Base-by-base conservation (phyloP, 1,139 yeast species). In the Saccharomyces pastorianus region DNA sequence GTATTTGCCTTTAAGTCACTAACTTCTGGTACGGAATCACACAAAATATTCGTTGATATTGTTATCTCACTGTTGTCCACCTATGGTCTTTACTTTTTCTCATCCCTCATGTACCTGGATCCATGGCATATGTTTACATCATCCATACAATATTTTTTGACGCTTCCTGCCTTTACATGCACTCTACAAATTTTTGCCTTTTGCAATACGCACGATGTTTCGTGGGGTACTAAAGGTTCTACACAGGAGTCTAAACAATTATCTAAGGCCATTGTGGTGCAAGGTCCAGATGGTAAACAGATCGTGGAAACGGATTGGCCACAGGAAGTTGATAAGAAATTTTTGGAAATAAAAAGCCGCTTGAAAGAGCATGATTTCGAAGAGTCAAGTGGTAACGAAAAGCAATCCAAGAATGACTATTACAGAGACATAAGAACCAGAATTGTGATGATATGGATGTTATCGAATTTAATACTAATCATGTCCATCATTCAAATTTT, bases 171-270 rank as follows among this genome's bases (percentile, higher is more conserved):
- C 0, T 90, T 88, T 69, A 85, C 95, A 3, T 88, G 96, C 71
- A 86, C 96, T 0, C 75, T 90, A 58, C 97, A 90, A 71, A 88
- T 90, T 55, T 90, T 88, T 73, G 96, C 98, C 1, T 88, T 89
- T 70, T 90, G 98, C 73, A 90, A 90, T 68, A 89, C 96, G 4
- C 96, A 90, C 72, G 97, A 90, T 76, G 96, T 90, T 52, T 86
- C 96, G 0, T 90, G 97, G 97, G 97, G 97, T 71, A 90, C 97
- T 0, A 90, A 90, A 68, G 97, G 97, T 61, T 96, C 91, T 58
- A 87, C 85, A 60, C 82, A 83, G 59, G 86, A 84, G 51, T 77
- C 83, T 14, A 83, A 82, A 63, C 83, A 79, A 54, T 73, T 84
- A 53, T 87, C 89, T 48, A 77, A 81, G 28, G 90, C 88, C 13